These are phyloP conservation scores for Sclerotiophoma versabilis DNA, from an alignment of 2,329 filamentous ascomycete species.

Conservation along the genomic window DNA sequence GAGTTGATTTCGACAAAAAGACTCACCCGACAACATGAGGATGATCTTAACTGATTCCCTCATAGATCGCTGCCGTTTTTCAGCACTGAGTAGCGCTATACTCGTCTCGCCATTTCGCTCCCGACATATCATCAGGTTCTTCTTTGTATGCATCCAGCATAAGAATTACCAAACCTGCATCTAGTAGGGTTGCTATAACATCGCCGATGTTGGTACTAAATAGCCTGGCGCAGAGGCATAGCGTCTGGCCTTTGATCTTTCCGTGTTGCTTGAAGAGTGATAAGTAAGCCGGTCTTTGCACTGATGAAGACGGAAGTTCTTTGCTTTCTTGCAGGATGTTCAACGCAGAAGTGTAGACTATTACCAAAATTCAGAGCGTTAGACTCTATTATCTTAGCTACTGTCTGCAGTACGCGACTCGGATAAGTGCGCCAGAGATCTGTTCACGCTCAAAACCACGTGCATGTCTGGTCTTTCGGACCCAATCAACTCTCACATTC, in stretches of 20 bases:
- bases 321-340: too few species aligned
- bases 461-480: too few species aligned
- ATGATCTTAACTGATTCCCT: constrained; percentile 1
- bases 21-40: constrained; percentile 3
- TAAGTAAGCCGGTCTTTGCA: too few species aligned
- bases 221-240: background rate
- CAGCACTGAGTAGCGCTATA: background rate
- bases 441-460: too few species aligned
- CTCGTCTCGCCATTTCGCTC: constrained; percentile 1
- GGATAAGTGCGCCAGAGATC: too few species aligned
- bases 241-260: background rate
- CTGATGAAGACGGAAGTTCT: too few species aligned
- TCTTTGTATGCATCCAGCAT: background rate
- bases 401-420: too few species aligned
- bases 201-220: background rate
- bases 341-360: too few species aligned
- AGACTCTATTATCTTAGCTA: too few species aligned
- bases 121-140: background rate
- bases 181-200: background rate
- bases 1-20: background rate
- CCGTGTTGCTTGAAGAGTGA: background rate
- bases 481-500: too few species aligned
- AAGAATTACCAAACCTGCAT: constrained; percentile 2
- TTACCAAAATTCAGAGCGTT: too few species aligned
- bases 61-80: constrained; percentile 6